Evolutionary conservation across 495 filamentous ascomycete species (phyloP).

Genomic region (Neurospora terricola): DNA sequence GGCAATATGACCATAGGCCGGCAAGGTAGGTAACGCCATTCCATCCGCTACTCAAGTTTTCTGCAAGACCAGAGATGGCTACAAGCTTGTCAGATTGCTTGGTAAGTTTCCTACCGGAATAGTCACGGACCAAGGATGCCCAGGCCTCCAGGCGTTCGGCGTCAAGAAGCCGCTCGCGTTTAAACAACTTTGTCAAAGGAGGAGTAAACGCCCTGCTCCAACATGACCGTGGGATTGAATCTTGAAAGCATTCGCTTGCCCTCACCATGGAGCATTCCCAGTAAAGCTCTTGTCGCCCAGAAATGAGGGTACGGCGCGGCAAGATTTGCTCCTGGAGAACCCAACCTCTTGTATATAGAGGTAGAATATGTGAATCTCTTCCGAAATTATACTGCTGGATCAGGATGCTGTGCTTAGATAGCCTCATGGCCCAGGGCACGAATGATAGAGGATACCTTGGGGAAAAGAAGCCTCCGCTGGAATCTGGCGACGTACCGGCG

Average conservation of each 20-base stretch:
- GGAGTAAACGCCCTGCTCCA: too few relatives aligned
- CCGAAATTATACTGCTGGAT: too few relatives aligned
- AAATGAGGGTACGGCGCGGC: slow-evolving; percentile 7
- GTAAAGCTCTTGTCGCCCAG: slow-evolving; percentile 4
- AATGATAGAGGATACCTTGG: neutral
- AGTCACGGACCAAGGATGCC: too few relatives aligned
- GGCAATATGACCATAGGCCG: slow-evolving; percentile 8
- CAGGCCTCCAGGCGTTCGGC: too few relatives aligned
- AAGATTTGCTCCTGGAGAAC: slow-evolving; percentile 16
- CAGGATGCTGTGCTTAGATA: too few relatives aligned
- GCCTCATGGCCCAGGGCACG: too few relatives aligned
- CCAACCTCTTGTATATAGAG: slow-evolving; percentile 19
- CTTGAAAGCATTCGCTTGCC: slow-evolving; percentile 8
- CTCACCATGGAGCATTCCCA: slow-evolving; percentile 7
- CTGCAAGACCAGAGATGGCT: slow-evolving; percentile 7
- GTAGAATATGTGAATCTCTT: too few relatives aligned
- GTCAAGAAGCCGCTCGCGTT: too few relatives aligned
- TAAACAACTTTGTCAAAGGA: too few relatives aligned
- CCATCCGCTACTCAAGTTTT: neutral
- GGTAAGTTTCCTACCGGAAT: slow-evolving; percentile 8
- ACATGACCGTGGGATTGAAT: too few relatives aligned
- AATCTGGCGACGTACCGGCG: neutral
- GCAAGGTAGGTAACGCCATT: slow-evolving; percentile 10
- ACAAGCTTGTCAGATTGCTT: slow-evolving; percentile 4
- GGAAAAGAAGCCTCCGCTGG: neutral